Evolutionary conservation across 2,329 filamentous ascomycete genomes (phyloP), one percentile per base, ranked within the genome.

Genomic region (Epichloe gansuensis): DNA sequence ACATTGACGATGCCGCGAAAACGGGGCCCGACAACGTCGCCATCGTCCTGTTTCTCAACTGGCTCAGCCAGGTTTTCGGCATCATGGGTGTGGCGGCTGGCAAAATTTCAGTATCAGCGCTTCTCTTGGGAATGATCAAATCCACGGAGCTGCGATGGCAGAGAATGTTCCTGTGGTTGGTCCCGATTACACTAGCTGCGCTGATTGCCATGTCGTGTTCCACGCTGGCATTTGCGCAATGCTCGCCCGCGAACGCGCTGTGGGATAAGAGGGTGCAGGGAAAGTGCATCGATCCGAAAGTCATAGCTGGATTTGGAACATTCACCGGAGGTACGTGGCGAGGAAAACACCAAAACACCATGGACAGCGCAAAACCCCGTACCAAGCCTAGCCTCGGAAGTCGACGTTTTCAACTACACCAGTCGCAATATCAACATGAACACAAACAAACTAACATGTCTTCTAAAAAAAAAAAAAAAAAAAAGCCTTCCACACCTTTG

Each of bases 401-500:
- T 9, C 28, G 8, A 31, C 28, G 28, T 39, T 13, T 39, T 39
- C 37, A 11, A 39, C 37, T 5, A 39, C 37, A 39, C 37, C 37
- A n/a, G 8, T 31, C 28, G 8, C 28, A 7, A 31, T 9, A 31
- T 9, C 28, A 31, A 31, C 28, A 31, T 31, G 8, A 31, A 31
- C 28, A 9, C 9, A 9, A 31, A 8, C 28, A 31, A 9, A 31
- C 28, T 44, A 44, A 44, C 41, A 11, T 42, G 8, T 17, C 44
- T n/a, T 25, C 3, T 1, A 11, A 31, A 25, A 31, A 15, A 46
- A 37, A 61, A 31, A 25, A 31, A 21, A 21, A 31, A 25, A 31
- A 15, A 46, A 37, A 61, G 59, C 55, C 1, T 61, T 57, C 45
- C 57, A 58, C 23, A 61, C 59, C 1, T 60, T 61, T 47, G 56